Evolutionary conservation across 352 stramenopile species (phyloP).

Genomic region (Globisporangium heterothallicum): DNA sequence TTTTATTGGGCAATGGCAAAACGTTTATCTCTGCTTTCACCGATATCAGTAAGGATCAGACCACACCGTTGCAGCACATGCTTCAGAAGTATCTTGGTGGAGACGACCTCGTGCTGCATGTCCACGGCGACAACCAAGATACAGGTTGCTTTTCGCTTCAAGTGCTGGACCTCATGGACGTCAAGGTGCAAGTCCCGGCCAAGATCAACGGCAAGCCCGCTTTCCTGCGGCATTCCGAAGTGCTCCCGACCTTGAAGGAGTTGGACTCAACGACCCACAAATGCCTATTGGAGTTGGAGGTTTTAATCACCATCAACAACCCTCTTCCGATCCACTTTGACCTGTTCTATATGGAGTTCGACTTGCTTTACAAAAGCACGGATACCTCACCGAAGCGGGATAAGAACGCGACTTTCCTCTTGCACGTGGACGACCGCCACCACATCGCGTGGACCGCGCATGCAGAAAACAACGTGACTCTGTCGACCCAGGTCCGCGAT

Average conservation of each 20-base stretch:
- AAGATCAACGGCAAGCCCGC: constrained; percentile 70
- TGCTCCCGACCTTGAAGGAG: constrained; percentile 62
- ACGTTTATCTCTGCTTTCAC: constrained; percentile 82
- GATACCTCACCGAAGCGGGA: constrained; percentile 1
- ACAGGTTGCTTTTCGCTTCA: constrained; percentile 63
- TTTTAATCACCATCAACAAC: constrained; percentile 74
- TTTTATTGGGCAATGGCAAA: constrained; percentile 55
- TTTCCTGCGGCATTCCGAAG: constrained; percentile 55
- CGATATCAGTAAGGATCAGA: constrained; percentile 58
- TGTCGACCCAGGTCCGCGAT: constrained; percentile 42
- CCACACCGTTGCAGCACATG: constrained; percentile 55
- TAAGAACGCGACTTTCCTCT: constrained; percentile 25
- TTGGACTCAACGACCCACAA: constrained; percentile 66
- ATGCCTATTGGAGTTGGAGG: constrained; percentile 65
- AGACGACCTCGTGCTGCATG: constrained; percentile 52
- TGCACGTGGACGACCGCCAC: constrained; percentile 44
- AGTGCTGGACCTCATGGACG: constrained; percentile 56
- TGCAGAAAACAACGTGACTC: constrained; percentile 57
- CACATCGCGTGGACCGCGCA: constrained; percentile 56
- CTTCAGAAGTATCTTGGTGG: constrained; percentile 66
- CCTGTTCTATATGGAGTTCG: constrained; percentile 60
- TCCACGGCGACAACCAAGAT: constrained; percentile 40
- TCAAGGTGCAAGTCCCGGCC: constrained; percentile 53
- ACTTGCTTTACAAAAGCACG: constrained; percentile 58
- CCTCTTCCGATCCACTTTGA: constrained; percentile 74